Base-by-base conservation (phyloP, 306 rosid genomes). In the Cicer pinnatifidum region DNA sequence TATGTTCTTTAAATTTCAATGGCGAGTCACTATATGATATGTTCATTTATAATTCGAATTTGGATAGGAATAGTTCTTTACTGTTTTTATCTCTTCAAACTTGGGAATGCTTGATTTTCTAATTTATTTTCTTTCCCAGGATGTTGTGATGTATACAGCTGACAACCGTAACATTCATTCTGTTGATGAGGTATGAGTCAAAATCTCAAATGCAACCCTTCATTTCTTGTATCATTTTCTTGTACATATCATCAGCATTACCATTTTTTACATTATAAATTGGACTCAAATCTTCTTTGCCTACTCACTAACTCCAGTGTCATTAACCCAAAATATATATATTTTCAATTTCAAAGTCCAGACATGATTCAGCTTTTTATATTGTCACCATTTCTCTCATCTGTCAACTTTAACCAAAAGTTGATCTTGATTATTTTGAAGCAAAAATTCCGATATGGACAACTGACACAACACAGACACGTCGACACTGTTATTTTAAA, bases 91-190 rank as follows among this genome's bases (percentile, higher is more conserved):
- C 67, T 50, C 11, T 28, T 47, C 59, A 51, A 11, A 51, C 65
- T 38, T 67, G 41, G 11, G 52, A 50, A 37, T 52, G 47, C 44
- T 62, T 50, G 11, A 1, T 43, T 73, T 67, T 62, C 41, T 39
- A 8, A 15, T 67, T 71, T 73, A 1, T 12, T 70, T 70, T 78
- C 13, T 10, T 48, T 33, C 75, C 59, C 88, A 94, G 99, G 99
- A 94, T 81, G 96, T 81, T 77, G 79, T 85, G 56, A 89, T 88
- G 86, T 91, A 91, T 87, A 85, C 96, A 20, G 96, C 99, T 66
- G 96, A 94, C 70, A 38, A 61, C 76, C 80, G 58, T 54, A 94
- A 94, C 73, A 80, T 82, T 80, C 99, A 91, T 84, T 87, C 96
- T 33, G 97, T 94, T 47, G 96, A 91, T 79, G 97, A 89, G 99